Evolutionary conservation across 1,284 basidiomycete genomes (phyloP).

Genomic region (Abortiporus biennis): DNA sequence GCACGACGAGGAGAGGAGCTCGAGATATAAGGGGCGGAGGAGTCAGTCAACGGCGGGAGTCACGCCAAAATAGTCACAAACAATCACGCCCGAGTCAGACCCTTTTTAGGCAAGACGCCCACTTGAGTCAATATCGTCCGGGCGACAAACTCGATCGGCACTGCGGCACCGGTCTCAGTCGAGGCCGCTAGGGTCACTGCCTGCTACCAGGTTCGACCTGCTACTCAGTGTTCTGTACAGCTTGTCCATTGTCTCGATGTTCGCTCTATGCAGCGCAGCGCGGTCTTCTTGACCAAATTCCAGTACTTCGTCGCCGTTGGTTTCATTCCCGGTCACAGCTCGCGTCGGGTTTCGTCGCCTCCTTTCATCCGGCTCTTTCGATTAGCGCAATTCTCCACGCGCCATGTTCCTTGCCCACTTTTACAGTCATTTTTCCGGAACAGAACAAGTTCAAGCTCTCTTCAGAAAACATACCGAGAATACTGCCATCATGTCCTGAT

Average conservation of each 20-base stretch:
- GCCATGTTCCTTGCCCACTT: no score
- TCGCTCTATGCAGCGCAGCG: slow-evolving; percentile 15
- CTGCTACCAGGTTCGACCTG: neutral
- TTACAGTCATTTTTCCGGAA: no score
- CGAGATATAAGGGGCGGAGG: slow-evolving; percentile 22
- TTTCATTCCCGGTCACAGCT: neutral
- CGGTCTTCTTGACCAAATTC: neutral
- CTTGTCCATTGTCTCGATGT: slow-evolving; percentile 14
- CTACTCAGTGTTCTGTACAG: no score
- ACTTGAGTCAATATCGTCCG: no score
- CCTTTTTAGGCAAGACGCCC: no score
- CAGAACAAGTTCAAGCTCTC: no score
- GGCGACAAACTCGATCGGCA: no score
- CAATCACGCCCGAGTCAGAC: slow-evolving; percentile 19
- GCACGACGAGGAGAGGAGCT: slow-evolving; percentile 3
- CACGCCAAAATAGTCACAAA: slow-evolving; percentile 15
- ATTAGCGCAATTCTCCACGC: no score
- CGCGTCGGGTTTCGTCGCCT: neutral
- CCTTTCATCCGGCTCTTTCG: no score
- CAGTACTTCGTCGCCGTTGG: neutral
- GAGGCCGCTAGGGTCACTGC: neutral
- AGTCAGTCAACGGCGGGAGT: slow-evolving; percentile 20
- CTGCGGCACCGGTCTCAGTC: neutral
- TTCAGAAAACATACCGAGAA: no score
- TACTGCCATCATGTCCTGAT: no score